Percentiles rank a stretch among this genome's conserved stretches.
phyloP scores from a whole-genome alignment of 768 basidiomycete species.

The Hericium alpestre region DNA sequence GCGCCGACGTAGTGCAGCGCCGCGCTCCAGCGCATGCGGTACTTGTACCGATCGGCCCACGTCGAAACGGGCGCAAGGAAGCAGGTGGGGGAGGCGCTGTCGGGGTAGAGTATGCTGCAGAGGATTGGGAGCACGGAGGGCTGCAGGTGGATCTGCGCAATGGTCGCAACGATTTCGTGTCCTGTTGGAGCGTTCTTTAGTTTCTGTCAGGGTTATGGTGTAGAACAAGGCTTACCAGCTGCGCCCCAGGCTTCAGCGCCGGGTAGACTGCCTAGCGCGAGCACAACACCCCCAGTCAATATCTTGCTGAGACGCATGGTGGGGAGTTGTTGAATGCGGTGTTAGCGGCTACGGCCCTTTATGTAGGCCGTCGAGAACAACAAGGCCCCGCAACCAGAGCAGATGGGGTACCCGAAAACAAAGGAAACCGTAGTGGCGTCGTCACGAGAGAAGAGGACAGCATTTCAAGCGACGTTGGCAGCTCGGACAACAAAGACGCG shows the following conservation, averaged over 20 bases:
- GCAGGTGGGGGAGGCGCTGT: slow-evolving; percentile 32
- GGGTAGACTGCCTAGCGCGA: no score
- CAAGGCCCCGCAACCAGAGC: not conserved
- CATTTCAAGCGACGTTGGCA: not conserved
- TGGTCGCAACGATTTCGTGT: slow-evolving; percentile 88
- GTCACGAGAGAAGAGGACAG: not conserved
- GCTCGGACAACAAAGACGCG: not conserved
- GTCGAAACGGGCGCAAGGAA: slow-evolving; percentile 75
- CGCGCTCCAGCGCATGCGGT: slow-evolving; percentile 49
- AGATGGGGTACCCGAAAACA: not conserved
- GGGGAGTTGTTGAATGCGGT: no score
- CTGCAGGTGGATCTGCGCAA: slow-evolving; percentile 86
- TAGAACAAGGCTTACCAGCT: no score
- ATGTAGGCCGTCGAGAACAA: no score
- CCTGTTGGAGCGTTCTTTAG: slow-evolving; percentile 29
- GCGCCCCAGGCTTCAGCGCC: no score
- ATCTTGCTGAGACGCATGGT: no score
- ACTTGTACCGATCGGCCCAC: slow-evolving; percentile 77
- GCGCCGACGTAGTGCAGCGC: slow-evolving; percentile 70
- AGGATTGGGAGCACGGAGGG: slow-evolving; percentile 56
- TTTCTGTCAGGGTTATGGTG: no score
- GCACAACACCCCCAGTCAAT: no score
- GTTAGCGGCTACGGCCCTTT: no score
- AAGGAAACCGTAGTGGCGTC: not conserved
- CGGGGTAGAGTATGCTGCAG: slow-evolving; percentile 56